Base-by-base conservation (phyloP, 768 basidiomycete species). In the Floccularia luteovirens region DNA sequence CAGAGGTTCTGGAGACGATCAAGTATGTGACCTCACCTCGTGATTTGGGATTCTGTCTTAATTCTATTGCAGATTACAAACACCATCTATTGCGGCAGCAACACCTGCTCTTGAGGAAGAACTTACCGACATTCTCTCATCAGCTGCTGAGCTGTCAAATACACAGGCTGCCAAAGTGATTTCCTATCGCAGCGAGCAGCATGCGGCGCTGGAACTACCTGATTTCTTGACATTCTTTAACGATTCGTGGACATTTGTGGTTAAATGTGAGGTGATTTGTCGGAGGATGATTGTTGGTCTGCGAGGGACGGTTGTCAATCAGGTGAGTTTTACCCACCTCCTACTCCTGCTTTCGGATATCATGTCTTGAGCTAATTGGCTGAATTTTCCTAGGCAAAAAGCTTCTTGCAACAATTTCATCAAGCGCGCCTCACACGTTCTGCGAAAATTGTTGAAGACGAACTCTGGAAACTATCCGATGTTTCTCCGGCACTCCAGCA, bases 381-480 rank as follows among this genome's bases (percentile, higher is more conserved):
- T 30, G 14, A 10, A 14, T 8, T 30, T 30, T 30, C 8, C 24
- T 34, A 92, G 82, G 88, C 92, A 4, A 93, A 92, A 62, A 62
- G 75, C 7, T 99, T 93, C 65, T 66, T 99, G 20, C 79, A 86
- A 52, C 61, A 69, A 0, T 97, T 93, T 63, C 96, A 99, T 54
- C 82, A 91, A 48, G 60, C 71, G 8, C 74, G 85, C 37, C 74
- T 98, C 31, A 75, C 81, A 2, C 73, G 72, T 41, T 86, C 84
- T 2, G 93, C 94, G 20, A 90, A 85, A 56, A 63, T 90, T 20
- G 94, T 99, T 5, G 92, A 98, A 58, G 91, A 97, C 48, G 96
- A 99, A 55, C 85, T 83, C 44, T 98, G 96, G 96, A 78, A 69
- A 43, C 85, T 86, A 12, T 70, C 77, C 11, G 89, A 96, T 41